Percentiles rank a stretch among this genome's conserved stretches.
Conservation (phyloP, 495 filamentous ascomycete genomes). For the Aspergillus panamensis region DNA sequence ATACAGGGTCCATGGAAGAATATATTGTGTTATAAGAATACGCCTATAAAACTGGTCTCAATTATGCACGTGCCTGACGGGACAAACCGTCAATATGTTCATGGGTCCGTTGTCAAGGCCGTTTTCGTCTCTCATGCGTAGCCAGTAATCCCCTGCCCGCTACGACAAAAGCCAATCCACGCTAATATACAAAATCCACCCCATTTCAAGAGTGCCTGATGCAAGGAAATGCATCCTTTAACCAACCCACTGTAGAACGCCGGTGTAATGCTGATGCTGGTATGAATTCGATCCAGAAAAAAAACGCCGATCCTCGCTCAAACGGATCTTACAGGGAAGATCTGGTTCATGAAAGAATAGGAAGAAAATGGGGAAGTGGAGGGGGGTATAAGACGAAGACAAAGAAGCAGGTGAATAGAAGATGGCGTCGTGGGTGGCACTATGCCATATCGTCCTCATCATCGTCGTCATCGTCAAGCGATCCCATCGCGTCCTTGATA, state of each 20-base stretch:
- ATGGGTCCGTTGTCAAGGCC: constrained; percentile 17
- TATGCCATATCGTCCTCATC: constrained; percentile 61
- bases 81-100: constrained; percentile 24
- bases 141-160: constrained; percentile 14
- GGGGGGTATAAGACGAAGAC: constrained; percentile 8
- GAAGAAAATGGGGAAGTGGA: background rate
- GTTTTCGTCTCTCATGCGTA: constrained; percentile 20
- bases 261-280: constrained; percentile 36
- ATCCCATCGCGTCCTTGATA: constrained; percentile 92
- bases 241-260: constrained; percentile 36
- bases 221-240: constrained; percentile 28
- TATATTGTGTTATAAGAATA: constrained; percentile 10
- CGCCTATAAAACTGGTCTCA: constrained; percentile 19
- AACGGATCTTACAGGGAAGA: constrained; percentile 11
- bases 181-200: constrained; percentile 43
- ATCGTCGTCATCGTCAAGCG: constrained; percentile 79
- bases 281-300: constrained; percentile 27
- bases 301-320: constrained; percentile 25
- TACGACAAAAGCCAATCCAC: constrained; percentile 23
- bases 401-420: constrained; percentile 6
- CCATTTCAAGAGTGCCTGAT: constrained; percentile 24
- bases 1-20: background rate
- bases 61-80: constrained; percentile 18
- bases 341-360: constrained; percentile 9
- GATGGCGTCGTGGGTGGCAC: constrained; percentile 14